phyloP scores from a whole-genome alignment of 2,329 filamentous ascomycete species.

The Neonectria ditissima region DNA sequence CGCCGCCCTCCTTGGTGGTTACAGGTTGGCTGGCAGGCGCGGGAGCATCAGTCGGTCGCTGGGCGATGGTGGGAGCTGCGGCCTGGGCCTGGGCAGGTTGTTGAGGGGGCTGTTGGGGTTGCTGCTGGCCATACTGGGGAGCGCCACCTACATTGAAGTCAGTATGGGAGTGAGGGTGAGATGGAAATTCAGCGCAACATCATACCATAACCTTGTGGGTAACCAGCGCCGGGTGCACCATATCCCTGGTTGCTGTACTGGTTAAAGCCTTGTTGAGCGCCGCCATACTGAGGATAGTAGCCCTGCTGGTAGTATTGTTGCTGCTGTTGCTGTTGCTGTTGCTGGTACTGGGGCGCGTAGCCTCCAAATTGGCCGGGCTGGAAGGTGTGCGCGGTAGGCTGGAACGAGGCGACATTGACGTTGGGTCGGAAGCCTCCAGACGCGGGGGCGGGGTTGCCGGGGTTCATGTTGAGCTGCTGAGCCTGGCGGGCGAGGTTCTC shows the following conservation, averaged over 20 bases:
- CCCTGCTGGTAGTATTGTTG: slow-evolving; percentile 63
- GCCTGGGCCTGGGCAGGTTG: slow-evolving; percentile 57
- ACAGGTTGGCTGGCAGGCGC: slow-evolving; percentile 65
- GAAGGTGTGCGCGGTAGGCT: slow-evolving; percentile 77
- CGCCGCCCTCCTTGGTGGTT: slow-evolving; percentile 57
- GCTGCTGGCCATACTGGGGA: slow-evolving; percentile 63
- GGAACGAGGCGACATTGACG: slow-evolving; percentile 74
- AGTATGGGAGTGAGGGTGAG: slow-evolving; percentile 24
- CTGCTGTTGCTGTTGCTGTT: slow-evolving; percentile 62
- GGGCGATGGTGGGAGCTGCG: slow-evolving; percentile 40
- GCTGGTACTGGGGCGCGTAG: slow-evolving; percentile 66
- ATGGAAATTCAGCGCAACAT: slow-evolving; percentile 27
- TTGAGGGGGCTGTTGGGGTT: slow-evolving; percentile 61
- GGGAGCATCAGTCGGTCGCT: slow-evolving; percentile 49
- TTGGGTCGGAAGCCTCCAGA: slow-evolving; percentile 62
- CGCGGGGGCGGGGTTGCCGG: slow-evolving; percentile 58
- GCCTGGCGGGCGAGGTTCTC: slow-evolving; percentile 82
- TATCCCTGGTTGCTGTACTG: slow-evolving; percentile 67
- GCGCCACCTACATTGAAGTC: slow-evolving; percentile 56
- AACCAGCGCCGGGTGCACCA: slow-evolving; percentile 57
- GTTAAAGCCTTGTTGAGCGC: slow-evolving; percentile 60
- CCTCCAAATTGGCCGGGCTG: slow-evolving; percentile 77
- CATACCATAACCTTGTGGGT: slow-evolving; percentile 59
- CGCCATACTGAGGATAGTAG: slow-evolving; percentile 70
- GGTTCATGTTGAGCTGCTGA: slow-evolving; percentile 80